phyloP scores from a whole-genome alignment of 2,329 filamentous ascomycete genomes.

The Cladosporium sphaerospermum region DNA sequence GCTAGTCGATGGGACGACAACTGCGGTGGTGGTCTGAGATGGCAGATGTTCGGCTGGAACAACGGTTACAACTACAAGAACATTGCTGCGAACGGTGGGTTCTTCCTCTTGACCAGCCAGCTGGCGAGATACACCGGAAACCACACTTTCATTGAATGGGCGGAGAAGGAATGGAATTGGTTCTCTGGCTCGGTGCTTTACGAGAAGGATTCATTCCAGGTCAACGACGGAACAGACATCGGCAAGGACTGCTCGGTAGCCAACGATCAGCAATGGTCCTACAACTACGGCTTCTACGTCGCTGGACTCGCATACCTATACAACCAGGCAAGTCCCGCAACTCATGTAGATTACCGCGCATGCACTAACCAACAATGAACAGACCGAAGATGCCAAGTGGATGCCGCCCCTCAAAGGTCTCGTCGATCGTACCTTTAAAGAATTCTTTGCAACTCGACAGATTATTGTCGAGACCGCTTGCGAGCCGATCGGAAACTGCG shows the following conservation, averaged over 20 bases:
- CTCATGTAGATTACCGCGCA: neutral
- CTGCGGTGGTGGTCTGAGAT: slow-evolving; percentile 35
- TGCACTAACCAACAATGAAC: slow-evolving; percentile 12
- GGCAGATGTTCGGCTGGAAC: slow-evolving; percentile 41
- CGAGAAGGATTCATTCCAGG: slow-evolving; percentile 47
- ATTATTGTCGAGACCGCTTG: slow-evolving; percentile 42
- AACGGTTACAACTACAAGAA: slow-evolving; percentile 45
- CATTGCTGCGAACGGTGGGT: slow-evolving; percentile 47
- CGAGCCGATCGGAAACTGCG: slow-evolving; percentile 35
- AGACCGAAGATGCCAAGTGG: slow-evolving; percentile 19
- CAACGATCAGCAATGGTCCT: slow-evolving; percentile 44
- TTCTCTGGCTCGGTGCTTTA: slow-evolving; percentile 44
- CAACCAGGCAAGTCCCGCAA: slow-evolving; percentile 31
- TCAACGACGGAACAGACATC: slow-evolving; percentile 44
- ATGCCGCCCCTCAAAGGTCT: slow-evolving; percentile 20
- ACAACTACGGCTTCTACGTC: slow-evolving; percentile 42
- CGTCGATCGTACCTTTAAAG: slow-evolving; percentile 22
- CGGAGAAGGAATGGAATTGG: slow-evolving; percentile 37
- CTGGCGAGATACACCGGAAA: slow-evolving; percentile 37
- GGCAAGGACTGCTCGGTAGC: slow-evolving; percentile 39
- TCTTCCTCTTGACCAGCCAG: slow-evolving; percentile 44
- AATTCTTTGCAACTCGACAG: slow-evolving; percentile 34
- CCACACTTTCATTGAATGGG: slow-evolving; percentile 60
- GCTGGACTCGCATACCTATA: slow-evolving; percentile 43
- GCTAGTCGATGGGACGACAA: slow-evolving; percentile 33